Percentiles rank a stretch among this genome's conserved stretches.
phyloP scores from a whole-genome alignment of 441 rosid species.

The Croton setiger region DNA sequence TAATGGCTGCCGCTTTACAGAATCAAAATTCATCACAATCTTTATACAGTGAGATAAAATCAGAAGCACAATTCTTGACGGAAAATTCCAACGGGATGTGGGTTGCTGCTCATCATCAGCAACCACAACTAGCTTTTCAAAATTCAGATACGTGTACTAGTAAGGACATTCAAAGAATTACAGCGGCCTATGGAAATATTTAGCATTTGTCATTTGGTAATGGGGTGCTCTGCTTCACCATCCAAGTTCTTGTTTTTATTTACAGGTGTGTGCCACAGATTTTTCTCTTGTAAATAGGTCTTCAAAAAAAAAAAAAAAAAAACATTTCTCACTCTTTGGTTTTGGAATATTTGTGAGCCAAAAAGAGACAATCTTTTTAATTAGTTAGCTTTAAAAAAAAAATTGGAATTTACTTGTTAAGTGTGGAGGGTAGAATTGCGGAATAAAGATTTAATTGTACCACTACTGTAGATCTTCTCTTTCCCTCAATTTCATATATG shows the following conservation, averaged over 20 bases:
- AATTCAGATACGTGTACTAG: slow-evolving; percentile 35
- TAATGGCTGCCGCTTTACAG: slow-evolving; percentile 45
- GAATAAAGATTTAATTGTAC: slow-evolving; percentile 26
- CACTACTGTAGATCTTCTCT: slow-evolving; percentile 21
- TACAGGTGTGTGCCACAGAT: slow-evolving; percentile 34
- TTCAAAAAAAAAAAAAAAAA: slow-evolving; percentile 25
- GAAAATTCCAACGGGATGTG: slow-evolving; percentile 35
- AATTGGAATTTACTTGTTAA: slow-evolving; percentile 6
- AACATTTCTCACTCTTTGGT: slow-evolving; percentile 26
- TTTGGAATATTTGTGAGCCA: slow-evolving; percentile 31
- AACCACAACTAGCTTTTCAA: slow-evolving; percentile 31
- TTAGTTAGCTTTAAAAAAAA: slow-evolving; percentile 12
- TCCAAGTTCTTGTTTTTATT: slow-evolving; percentile 12
- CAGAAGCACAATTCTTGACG: slow-evolving; percentile 43
- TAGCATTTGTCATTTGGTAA: slow-evolving; percentile 22
- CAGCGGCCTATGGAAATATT: slow-evolving; percentile 47
- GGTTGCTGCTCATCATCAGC: slow-evolving; percentile 33
- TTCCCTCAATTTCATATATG: slow-evolving; percentile 29
- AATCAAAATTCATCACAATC: slow-evolving; percentile 44
- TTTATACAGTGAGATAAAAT: slow-evolving; percentile 45
- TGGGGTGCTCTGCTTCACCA: background rate
- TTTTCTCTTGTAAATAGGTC: slow-evolving; percentile 48
- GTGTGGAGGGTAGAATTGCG: slow-evolving; percentile 39
- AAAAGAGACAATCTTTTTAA: slow-evolving; percentile 3
- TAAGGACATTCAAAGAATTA: slow-evolving; percentile 47